Evolutionary conservation across 148 eudicot genomes (phyloP).

Genomic region (Cornus florida): DNA sequence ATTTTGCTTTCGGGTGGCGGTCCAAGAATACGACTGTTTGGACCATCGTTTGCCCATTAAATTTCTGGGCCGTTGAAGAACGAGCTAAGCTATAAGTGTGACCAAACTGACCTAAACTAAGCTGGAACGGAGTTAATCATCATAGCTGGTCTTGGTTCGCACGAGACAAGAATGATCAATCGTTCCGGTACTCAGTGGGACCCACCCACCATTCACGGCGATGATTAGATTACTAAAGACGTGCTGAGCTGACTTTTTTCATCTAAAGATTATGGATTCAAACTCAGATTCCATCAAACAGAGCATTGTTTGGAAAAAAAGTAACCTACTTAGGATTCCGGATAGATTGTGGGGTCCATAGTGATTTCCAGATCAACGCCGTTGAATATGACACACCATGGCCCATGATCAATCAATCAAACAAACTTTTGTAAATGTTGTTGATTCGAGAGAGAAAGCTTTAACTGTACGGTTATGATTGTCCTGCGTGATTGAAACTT

Average conservation of each 20-base stretch:
- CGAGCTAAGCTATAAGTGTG: too few species aligned
- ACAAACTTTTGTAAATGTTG: too few species aligned
- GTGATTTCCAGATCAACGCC: neutral
- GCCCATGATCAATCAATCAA: neutral
- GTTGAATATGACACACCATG: neutral
- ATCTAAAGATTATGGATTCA: neutral
- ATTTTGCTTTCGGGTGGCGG: too few species aligned
- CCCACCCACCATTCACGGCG: constrained; percentile 1
- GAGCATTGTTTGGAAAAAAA: neutral
- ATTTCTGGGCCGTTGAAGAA: too few species aligned
- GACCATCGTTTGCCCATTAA: too few species aligned
- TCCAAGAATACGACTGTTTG: too few species aligned
- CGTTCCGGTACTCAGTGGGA: neutral
- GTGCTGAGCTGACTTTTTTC: too few species aligned
- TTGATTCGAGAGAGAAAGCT: too few species aligned
- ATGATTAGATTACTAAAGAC: neutral
- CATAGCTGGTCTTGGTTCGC: neutral
- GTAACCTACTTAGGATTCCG: too few species aligned
- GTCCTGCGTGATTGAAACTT: neutral
- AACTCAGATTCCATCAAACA: neutral
- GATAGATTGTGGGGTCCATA: neutral
- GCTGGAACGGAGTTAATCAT: neutral
- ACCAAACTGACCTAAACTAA: neutral
- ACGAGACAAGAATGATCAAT: neutral
- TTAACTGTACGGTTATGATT: too few species aligned